Evolutionary conservation across 257 asterid genomes (phyloP).

Genomic region (Fraxinus quadrangulata): DNA sequence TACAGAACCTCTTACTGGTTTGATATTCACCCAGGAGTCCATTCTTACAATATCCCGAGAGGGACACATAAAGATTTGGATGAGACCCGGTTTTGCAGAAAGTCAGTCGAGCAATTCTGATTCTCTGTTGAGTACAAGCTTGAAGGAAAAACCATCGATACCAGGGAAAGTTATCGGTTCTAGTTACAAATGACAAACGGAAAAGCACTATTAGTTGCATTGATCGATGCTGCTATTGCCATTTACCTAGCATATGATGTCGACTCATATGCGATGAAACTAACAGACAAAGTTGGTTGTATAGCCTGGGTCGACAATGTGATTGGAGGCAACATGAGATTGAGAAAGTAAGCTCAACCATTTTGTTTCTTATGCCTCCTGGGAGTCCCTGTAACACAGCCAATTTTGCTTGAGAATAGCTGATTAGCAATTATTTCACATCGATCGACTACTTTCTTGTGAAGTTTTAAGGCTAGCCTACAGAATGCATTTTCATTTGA

Average conservation of each 20-base stretch:
- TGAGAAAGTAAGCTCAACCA: slow-evolving; percentile 37
- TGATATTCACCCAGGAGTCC: slow-evolving; percentile 81
- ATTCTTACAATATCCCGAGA: slow-evolving; percentile 82
- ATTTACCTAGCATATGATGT: slow-evolving; percentile 20
- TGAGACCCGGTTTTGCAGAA: slow-evolving; percentile 71
- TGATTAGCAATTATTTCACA: too few relatives aligned
- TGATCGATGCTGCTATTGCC: slow-evolving; percentile 18
- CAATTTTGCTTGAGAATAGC: slow-evolving; percentile 36
- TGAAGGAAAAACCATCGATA: slow-evolving; percentile 53
- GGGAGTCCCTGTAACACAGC: slow-evolving; percentile 41
- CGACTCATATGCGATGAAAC: slow-evolving; percentile 40
- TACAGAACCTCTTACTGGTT: slow-evolving; percentile 92
- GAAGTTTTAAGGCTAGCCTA: too few relatives aligned
- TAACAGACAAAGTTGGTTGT: slow-evolving; percentile 55
- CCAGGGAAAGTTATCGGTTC: slow-evolving; percentile 53
- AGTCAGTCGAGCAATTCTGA: slow-evolving; percentile 62
- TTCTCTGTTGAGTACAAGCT: slow-evolving; percentile 47
- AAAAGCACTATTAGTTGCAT: slow-evolving; percentile 14
- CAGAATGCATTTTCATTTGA: too few relatives aligned
- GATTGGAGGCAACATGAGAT: slow-evolving; percentile 36
- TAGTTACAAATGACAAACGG: slow-evolving; percentile 54
- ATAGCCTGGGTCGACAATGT: slow-evolving; percentile 53
- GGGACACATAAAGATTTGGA: slow-evolving; percentile 92
- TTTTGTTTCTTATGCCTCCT: slow-evolving; percentile 9
- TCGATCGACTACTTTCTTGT: too few relatives aligned